Percentiles rank a stretch among this genome's conserved stretches.
Evolutionary conservation across 345 rosid genomes (phyloP).

Genomic region (Gossypium longicalyx): DNA sequence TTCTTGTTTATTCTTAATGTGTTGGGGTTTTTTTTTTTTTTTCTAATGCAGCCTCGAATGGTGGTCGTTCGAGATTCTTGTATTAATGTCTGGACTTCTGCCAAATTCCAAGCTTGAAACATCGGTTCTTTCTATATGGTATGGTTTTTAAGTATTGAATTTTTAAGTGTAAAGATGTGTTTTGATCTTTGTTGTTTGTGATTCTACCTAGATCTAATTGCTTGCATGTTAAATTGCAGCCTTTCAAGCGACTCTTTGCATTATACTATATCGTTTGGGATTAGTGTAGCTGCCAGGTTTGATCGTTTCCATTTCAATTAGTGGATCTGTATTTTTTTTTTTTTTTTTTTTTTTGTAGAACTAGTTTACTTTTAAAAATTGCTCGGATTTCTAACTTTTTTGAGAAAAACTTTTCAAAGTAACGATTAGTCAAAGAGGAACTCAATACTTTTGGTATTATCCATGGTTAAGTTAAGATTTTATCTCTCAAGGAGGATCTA

Average conservation of each 20-base stretch:
- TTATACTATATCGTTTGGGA: slow-evolving; percentile 33
- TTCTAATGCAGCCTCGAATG: slow-evolving; percentile 45
- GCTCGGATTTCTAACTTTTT: too few relatives aligned
- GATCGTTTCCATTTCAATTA: not conserved
- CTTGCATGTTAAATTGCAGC: slow-evolving; percentile 16
- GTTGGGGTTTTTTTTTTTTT: not conserved
- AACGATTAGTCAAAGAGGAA: too few relatives aligned
- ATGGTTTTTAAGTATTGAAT: not conserved
- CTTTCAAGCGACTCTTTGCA: slow-evolving; percentile 28
- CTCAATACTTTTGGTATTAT: too few relatives aligned
- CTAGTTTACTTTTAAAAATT: too few relatives aligned
- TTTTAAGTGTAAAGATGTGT: not conserved
- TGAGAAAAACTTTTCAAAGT: too few relatives aligned
- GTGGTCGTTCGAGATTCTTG: slow-evolving; percentile 54
- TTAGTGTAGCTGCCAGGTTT: slow-evolving; percentile 32
- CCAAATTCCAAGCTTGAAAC: slow-evolving; percentile 52
- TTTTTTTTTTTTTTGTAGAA: too few relatives aligned
- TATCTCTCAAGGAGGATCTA: too few relatives aligned
- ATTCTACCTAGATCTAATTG: not conserved
- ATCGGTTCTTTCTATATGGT: slow-evolving; percentile 54
- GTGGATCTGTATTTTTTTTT: not conserved
- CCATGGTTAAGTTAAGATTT: too few relatives aligned
- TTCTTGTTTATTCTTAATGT: not conserved
- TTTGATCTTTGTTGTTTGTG: not conserved
- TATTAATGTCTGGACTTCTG: slow-evolving; percentile 47